These are phyloP conservation scores for Cardiospermum halicacabum DNA, from an alignment of 345 rosid genomes.

Conservation along the genomic window DNA sequence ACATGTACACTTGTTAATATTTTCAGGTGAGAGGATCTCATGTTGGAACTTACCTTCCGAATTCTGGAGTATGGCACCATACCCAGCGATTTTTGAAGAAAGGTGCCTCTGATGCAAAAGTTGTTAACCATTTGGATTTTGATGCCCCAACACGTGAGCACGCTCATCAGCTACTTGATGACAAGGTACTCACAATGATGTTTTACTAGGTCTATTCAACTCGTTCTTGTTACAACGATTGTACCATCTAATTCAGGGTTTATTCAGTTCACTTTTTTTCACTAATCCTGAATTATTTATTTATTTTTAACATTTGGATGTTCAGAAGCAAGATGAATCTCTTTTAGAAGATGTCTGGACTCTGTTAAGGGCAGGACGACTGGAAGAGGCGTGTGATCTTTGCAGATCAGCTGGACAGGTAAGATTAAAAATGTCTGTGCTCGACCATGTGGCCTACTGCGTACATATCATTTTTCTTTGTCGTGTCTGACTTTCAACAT, in stretches of 20 bases:
- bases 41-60: slow-evolving; percentile 91
- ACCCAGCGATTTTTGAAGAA: slow-evolving; percentile 82
- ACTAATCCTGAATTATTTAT: not conserved
- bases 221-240: not conserved
- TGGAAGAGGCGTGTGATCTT: slow-evolving; percentile 85
- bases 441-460: not conserved
- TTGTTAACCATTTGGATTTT: slow-evolving; percentile 90
- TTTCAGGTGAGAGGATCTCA: slow-evolving; percentile 87
- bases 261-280: not conserved
- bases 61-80: slow-evolving; percentile 94
- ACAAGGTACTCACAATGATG: slow-evolving; percentile 47
- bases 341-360: slow-evolving; percentile 96
- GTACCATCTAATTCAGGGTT: not conserved
- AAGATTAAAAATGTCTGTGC: slow-evolving; percentile 10
- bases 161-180: slow-evolving; percentile 72
- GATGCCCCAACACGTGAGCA: slow-evolving; percentile 99
- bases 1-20: slow-evolving; percentile 5
- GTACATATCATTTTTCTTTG: not conserved
- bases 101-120: slow-evolving; percentile 46
- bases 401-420: slow-evolving; percentile 99
- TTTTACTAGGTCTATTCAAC: not conserved
- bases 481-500: slow-evolving; percentile 7
- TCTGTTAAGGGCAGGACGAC: slow-evolving; percentile 90
- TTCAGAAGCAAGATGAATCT: slow-evolving; percentile 93
- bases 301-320: not conserved